These are phyloP conservation scores for Boletus tomentosulus DNA, from an alignment of 768 basidiomycete species.

Conservation along the genomic window DNA sequence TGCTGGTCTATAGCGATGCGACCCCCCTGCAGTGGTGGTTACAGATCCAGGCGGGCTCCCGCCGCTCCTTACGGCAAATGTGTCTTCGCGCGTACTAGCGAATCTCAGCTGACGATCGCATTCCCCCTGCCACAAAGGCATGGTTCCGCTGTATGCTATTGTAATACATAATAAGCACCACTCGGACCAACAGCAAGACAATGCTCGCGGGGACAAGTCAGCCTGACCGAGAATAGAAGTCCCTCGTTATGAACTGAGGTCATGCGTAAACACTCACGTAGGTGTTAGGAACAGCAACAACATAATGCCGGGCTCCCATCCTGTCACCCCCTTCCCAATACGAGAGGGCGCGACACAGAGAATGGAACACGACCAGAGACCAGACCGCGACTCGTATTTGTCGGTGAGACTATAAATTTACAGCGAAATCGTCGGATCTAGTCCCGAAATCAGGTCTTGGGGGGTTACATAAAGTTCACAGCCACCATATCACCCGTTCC, in stretches of 20 bases:
- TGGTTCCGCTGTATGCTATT: not conserved
- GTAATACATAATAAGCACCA: constrained; percentile 13
- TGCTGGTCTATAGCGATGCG: not conserved
- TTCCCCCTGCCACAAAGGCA: not conserved
- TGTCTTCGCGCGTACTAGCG: constrained; percentile 15
- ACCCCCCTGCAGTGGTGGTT: constrained; percentile 4
- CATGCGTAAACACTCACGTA: constrained; percentile 1
- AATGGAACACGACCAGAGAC: constrained; percentile 18
- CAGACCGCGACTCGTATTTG: constrained; percentile 12
- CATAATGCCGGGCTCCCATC: not conserved
- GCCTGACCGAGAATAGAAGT: not conserved
- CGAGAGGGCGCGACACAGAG: constrained; percentile 8
- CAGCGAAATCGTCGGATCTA: constrained; percentile 16
- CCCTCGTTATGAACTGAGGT: constrained; percentile 9
- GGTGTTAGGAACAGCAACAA: not conserved
- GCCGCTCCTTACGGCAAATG: constrained; percentile 25
- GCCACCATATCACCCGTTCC: not conserved
- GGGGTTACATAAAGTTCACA: constrained; percentile 3
- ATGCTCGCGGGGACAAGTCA: not conserved
- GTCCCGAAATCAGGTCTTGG: constrained; percentile 7
- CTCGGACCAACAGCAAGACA: not conserved
- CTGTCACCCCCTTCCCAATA: not conserved
- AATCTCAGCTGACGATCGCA: constrained; percentile 24
- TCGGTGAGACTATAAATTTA: not conserved
- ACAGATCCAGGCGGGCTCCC: not conserved